Evolutionary conservation across 805 yeast genomes (phyloP), one percentile per base, ranked within the genome.

Genomic region (Dipodascus geniculatus): DNA sequence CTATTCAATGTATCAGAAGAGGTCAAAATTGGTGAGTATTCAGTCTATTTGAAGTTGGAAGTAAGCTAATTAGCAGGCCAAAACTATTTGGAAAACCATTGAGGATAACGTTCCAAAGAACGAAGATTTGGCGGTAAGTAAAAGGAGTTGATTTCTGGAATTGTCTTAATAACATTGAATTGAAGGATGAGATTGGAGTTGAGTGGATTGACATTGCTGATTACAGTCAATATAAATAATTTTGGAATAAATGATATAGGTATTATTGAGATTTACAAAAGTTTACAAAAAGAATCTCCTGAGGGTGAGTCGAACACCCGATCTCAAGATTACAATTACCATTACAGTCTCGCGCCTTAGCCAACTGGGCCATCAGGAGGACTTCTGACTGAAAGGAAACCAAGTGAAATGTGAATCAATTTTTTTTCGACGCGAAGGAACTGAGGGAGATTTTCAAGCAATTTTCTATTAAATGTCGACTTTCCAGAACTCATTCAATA

Each of bases 241-340:
- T n/a, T 14, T 38, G 14, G 19, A 6, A 4, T 14, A 6, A 9
- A 17, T 38, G 44, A 17, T 11, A 28, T 8, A 8, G 35, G 35
- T 28, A 28, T n/a, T n/a, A n/a, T n/a, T n/a, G n/a, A n/a, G n/a
- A n/a, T n/a, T n/a, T n/a, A n/a, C n/a, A n/a, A n/a, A n/a, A n/a
- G n/a, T n/a, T n/a, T 47, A 22, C 24, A 47, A 50, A 50, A 50
- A 35, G 38, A 14, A 9, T 50, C 52, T 31, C 52, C 52, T 38
- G 52, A 50, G 52, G 52, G 52, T 50, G 52, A 50, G 38, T 50
- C 52, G 52, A 50, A 50, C 52, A 50, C 52, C 52, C 52, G 52
- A 50, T 50, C 52, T 50, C 52, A 50, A 50, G 52, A 50, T 50
- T 20, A 50, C 52, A 50, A 50, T 50, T 19, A 38, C 14, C 52